Conservation (phyloP, 495 filamentous ascomycete species). For the Geoglossum glabrum region DNA sequence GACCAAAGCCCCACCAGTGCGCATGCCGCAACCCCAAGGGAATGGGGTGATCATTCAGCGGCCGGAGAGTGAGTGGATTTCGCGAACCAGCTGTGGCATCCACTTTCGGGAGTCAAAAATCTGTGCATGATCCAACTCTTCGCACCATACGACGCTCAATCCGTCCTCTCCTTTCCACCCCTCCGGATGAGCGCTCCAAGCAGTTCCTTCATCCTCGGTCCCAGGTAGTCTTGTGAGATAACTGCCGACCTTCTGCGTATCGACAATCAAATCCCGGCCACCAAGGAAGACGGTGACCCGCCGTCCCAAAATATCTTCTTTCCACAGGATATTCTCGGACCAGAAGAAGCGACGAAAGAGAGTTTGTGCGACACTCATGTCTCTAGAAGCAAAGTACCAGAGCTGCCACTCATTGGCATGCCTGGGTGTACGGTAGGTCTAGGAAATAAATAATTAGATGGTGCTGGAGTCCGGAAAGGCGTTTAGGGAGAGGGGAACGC, state of each 20-base stretch:
- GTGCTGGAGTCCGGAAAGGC: background rate
- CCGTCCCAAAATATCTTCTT: constrained; percentile 29
- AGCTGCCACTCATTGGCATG: constrained; percentile 42
- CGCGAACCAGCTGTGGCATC: constrained; percentile 8
- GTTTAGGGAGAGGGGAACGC: background rate
- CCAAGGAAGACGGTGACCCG: constrained; percentile 35
- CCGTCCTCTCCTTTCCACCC: constrained; percentile 26
- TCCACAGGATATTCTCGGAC: constrained; percentile 46
- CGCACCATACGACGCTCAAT: constrained; percentile 40
- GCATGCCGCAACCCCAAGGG: too few species aligned
- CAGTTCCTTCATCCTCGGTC: background rate
- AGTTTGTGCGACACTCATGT: constrained; percentile 37
- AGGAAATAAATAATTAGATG: background rate
- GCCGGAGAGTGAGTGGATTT: background rate
- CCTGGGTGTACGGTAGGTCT: constrained; percentile 23
- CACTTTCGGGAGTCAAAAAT: constrained; percentile 31
- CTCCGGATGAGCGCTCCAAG: constrained; percentile 21
- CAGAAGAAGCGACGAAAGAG: constrained; percentile 45
- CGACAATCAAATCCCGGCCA: constrained; percentile 42
- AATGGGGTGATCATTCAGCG: too few species aligned
- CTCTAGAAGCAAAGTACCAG: constrained; percentile 45
- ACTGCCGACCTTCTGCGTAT: constrained; percentile 32
- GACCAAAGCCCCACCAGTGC: too few species aligned
- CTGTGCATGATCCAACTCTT: constrained; percentile 44
- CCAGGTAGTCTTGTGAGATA: constrained; percentile 24